phyloP scores from a whole-genome alignment of 768 basidiomycete species.

The Collybiopsis luxurians region DNA sequence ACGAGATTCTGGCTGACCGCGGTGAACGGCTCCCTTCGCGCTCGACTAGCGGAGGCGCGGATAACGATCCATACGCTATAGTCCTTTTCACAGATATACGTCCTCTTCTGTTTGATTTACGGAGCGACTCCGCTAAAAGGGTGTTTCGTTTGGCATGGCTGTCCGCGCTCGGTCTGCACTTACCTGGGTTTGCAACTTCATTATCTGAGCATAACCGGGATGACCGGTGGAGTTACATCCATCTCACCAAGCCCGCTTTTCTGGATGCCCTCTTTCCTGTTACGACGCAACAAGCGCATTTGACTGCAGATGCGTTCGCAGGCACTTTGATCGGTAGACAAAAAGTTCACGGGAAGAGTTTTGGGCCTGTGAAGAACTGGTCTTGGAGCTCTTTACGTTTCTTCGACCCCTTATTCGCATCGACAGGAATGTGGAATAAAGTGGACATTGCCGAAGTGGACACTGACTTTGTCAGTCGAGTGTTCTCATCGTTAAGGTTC shows the following conservation, averaged over 20 bases:
- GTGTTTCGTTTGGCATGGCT: constrained; percentile 70
- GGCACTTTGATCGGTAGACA: constrained; percentile 69
- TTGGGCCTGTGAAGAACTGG: constrained; percentile 74
- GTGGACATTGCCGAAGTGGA: constrained; percentile 54
- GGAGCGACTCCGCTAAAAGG: constrained; percentile 42
- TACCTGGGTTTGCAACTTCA: constrained; percentile 59
- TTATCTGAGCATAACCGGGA: constrained; percentile 48
- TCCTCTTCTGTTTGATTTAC: constrained; percentile 49
- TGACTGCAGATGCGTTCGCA: constrained; percentile 59
- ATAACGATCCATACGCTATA: constrained; percentile 67
- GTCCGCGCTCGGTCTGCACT: constrained; percentile 64
- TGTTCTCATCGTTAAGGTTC: constrained; percentile 58
- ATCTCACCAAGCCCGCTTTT: constrained; percentile 41
- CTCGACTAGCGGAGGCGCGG: constrained; percentile 45
- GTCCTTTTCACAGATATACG: constrained; percentile 75
- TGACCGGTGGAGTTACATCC: constrained; percentile 62
- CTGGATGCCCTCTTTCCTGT: constrained; percentile 55
- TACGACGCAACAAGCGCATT: constrained; percentile 21
- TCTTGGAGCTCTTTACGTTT: constrained; percentile 48
- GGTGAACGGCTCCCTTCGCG: constrained; percentile 47
- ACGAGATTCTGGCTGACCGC: constrained; percentile 52
- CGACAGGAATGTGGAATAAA: constrained; percentile 31
- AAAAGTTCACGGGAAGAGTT: constrained; percentile 54
- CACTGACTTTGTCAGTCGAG: constrained; percentile 44
- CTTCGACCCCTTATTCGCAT: constrained; percentile 40